Conservation (phyloP, 495 filamentous ascomycete genomes). For the Penicillium ochrochloron region DNA sequence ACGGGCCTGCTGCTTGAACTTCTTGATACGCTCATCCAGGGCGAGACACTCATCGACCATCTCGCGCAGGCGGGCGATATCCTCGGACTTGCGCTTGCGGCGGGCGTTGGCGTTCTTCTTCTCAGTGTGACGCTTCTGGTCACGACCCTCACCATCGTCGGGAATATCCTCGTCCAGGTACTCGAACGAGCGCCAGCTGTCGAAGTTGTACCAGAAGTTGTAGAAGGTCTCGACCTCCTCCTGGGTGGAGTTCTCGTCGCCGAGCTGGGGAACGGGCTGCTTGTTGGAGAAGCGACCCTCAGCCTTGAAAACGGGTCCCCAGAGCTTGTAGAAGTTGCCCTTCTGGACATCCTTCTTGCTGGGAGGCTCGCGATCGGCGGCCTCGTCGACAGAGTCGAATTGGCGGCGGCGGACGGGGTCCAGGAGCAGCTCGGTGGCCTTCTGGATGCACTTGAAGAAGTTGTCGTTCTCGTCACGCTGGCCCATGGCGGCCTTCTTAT, state of each 20-base stretch:
- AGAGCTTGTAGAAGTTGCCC: slow-evolving; percentile 93
- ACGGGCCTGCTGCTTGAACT: slow-evolving; percentile 87
- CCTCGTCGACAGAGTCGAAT: slow-evolving; percentile 95
- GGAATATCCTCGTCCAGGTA: slow-evolving; percentile 99
- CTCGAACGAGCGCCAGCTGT: slow-evolving; percentile 96
- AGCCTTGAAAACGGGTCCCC: slow-evolving; percentile 82
- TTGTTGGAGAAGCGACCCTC: slow-evolving; percentile 91
- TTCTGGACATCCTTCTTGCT: slow-evolving; percentile 84
- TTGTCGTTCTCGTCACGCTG: slow-evolving; percentile 89
- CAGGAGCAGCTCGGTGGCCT: slow-evolving; percentile 88
- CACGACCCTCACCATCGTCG: slow-evolving; percentile 97
- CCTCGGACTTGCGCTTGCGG: slow-evolving; percentile 99
- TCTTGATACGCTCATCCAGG: slow-evolving; percentile 93
- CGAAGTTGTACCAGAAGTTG: slow-evolving; percentile 99
- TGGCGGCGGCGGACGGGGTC: slow-evolving; percentile 93
- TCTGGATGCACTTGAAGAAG: slow-evolving; percentile 99
- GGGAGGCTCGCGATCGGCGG: slow-evolving; percentile 87
- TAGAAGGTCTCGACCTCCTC: slow-evolving; percentile 94
- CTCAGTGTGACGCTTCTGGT: slow-evolving; percentile 97
- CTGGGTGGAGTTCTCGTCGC: slow-evolving; percentile 82
- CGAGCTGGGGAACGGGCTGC: slow-evolving; percentile 82
- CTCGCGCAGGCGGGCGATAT: slow-evolving; percentile 85
- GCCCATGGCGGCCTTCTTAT: slow-evolving; percentile 89
- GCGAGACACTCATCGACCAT: slow-evolving; percentile 83
- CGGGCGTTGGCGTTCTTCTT: slow-evolving; percentile 97